phyloP scores from a whole-genome alignment of 1,284 basidiomycete genomes.

The Heterobasidion parviporum region DNA sequence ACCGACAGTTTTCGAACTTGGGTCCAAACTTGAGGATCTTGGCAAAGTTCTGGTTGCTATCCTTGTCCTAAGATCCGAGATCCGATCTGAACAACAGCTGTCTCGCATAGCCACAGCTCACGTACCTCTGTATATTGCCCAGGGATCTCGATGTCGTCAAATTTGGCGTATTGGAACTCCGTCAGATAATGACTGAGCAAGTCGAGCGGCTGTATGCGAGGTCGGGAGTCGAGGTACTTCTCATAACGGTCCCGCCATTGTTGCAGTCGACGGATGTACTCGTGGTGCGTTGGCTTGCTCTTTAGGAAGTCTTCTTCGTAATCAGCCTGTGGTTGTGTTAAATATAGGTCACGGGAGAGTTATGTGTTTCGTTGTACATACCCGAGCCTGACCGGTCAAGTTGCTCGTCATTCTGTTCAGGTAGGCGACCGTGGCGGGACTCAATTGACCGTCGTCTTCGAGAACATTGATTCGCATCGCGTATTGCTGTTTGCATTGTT shows the following conservation, averaged over 20 bases:
- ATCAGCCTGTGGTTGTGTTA: constrained; percentile 48
- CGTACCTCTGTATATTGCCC: constrained; percentile 94
- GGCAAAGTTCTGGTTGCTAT: constrained; percentile 88
- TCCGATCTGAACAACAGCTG: neutral
- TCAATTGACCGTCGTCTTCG: constrained; percentile 76
- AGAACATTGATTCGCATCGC: constrained; percentile 55
- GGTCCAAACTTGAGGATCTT: constrained; percentile 89
- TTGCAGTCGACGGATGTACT: constrained; percentile 88
- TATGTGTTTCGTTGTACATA: constrained; percentile 23
- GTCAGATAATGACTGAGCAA: constrained; percentile 89
- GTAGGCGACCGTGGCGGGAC: constrained; percentile 46
- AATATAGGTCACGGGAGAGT: neutral
- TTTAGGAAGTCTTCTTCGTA: constrained; percentile 91
- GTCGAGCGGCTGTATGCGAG: constrained; percentile 84
- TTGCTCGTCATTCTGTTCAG: constrained; percentile 72
- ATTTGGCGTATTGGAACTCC: constrained; percentile 97
- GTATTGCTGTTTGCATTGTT: constrained; percentile 45
- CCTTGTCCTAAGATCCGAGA: constrained; percentile 67
- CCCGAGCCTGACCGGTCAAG: constrained; percentile 58
- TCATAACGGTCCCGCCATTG: constrained; percentile 95
- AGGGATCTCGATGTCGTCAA: constrained; percentile 97
- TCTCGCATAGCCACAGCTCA: neutral
- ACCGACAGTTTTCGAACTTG: constrained; percentile 84
- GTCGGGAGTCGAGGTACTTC: constrained; percentile 73
- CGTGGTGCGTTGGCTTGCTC: constrained; percentile 74